phyloP scores from a whole-genome alignment of 805 yeast genomes.

The Barnettozyma populi region DNA sequence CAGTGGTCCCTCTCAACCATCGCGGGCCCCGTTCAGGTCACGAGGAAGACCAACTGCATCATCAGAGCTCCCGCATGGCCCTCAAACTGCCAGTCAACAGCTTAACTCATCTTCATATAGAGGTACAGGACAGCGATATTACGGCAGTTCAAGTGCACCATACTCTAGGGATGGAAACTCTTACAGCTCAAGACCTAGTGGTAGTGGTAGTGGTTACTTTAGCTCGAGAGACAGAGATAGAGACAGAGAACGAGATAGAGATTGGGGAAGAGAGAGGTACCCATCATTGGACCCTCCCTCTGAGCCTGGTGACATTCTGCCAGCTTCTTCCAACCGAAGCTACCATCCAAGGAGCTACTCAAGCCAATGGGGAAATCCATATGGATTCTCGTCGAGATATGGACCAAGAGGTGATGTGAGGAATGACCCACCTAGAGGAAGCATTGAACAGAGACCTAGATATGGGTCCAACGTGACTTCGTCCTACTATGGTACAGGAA shows the following conservation, averaged over 20 bases:
- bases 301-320: not conserved
- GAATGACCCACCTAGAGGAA: slow-evolving; percentile 1
- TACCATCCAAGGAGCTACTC: slow-evolving; percentile 6
- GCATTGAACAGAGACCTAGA: slow-evolving; percentile 2
- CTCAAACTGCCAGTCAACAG: not conserved
- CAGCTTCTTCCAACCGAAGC: not conserved
- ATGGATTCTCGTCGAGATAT: slow-evolving; percentile 6
- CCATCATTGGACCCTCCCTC: not conserved
- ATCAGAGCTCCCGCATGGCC: slow-evolving; percentile 2
- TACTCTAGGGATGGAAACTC: slow-evolving; percentile 5
- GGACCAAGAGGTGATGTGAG: not conserved
- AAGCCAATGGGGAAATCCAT: slow-evolving; percentile 3
- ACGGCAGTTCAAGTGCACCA: not conserved
- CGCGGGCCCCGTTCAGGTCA: slow-evolving; percentile 4
- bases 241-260: not conserved
- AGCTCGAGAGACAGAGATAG: slow-evolving; percentile 3
- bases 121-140: slow-evolving; percentile 4
- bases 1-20: slow-evolving; percentile 2
- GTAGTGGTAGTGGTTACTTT: slow-evolving; percentile 1
- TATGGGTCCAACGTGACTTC: slow-evolving; percentile 1
- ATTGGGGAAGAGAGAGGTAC: slow-evolving; percentile 1
- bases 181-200: slow-evolving; percentile 5
- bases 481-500: slow-evolving; percentile 6
- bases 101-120: slow-evolving; percentile 5
- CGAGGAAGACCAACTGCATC: slow-evolving; percentile 2